phyloP scores from a whole-genome alignment of 495 filamentous ascomycete species.

The Cercophora samala region DNA sequence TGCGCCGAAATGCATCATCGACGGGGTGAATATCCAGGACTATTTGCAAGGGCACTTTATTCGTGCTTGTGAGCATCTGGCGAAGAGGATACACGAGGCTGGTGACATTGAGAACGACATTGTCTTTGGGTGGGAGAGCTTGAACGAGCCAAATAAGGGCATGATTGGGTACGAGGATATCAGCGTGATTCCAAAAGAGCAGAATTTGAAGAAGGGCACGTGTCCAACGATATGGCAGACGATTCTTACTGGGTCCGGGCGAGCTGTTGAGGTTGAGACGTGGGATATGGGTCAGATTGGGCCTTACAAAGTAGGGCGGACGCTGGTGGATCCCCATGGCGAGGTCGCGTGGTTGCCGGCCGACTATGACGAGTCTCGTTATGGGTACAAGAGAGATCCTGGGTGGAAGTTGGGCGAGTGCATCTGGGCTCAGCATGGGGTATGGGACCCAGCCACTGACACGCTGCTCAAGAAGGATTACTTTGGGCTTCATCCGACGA shows the following conservation, averaged over 20 bases:
- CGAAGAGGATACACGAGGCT: slow-evolving; percentile 80
- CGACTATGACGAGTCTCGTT: slow-evolving; percentile 77
- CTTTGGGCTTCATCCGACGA: slow-evolving; percentile 71
- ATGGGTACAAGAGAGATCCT: slow-evolving; percentile 85
- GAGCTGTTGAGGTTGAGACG: slow-evolving; percentile 81
- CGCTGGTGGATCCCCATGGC: slow-evolving; percentile 84
- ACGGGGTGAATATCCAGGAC: slow-evolving; percentile 94
- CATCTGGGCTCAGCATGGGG: slow-evolving; percentile 93
- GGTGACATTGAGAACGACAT: slow-evolving; percentile 83
- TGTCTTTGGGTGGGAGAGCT: slow-evolving; percentile 90
- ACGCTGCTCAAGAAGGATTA: slow-evolving; percentile 80
- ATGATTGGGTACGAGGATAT: slow-evolving; percentile 84
- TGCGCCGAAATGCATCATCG: slow-evolving; percentile 91
- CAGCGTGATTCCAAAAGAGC: slow-evolving; percentile 75
- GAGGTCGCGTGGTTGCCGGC: slow-evolving; percentile 77
- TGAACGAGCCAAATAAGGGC: slow-evolving; percentile 93
- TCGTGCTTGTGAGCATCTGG: slow-evolving; percentile 72
- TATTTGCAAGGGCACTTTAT: slow-evolving; percentile 89
- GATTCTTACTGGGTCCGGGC: slow-evolving; percentile 82
- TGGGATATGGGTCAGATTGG: slow-evolving; percentile 94
- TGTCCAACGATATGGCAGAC: slow-evolving; percentile 94
- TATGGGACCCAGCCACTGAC: slow-evolving; percentile 85
- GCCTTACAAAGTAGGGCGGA: slow-evolving; percentile 79
- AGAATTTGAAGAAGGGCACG: slow-evolving; percentile 89
- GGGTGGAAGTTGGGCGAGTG: slow-evolving; percentile 91